A percentile compares a stretch with the other conserved stretches of the same genome.
These are phyloP conservation scores for Zoysia japonica DNA, from an alignment of 176 grass and related monocot genomes.

Conservation along the genomic window DNA sequence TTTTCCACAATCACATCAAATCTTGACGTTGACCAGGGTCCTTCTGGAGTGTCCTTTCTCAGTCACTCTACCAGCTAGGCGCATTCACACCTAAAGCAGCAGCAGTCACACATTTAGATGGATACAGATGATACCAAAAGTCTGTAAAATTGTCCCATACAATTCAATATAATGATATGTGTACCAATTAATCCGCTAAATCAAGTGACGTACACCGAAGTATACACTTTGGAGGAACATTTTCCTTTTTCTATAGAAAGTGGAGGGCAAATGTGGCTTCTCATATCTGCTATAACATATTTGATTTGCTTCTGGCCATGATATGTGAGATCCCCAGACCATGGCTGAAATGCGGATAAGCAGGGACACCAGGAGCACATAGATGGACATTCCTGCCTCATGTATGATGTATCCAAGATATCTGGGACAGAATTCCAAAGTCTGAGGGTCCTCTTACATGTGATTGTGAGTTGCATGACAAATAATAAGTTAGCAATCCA, in stretches of 20 bases:
- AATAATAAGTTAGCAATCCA: not conserved
- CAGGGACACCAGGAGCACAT: conserved; percentile 52
- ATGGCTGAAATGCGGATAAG: conserved; percentile 49
- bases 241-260: not conserved
- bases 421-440: conserved; percentile 42
- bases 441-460: conserved; percentile 23
- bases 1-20: not conserved
- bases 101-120: conserved; percentile 2
- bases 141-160: not conserved
- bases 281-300: conserved; percentile 37
- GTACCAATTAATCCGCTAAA: conserved; percentile 8
- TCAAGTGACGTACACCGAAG: conserved; percentile 1
- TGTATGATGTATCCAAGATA: conserved; percentile 54
- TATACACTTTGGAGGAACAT: not conserved
- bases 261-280: not conserved
- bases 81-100: conserved; percentile 21
- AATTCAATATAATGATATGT: not conserved
- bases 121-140: conserved; percentile 8
- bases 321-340: conserved; percentile 50
- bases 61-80: not conserved
- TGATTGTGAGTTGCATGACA: conserved; percentile 37
- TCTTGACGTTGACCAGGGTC: not conserved
- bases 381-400: conserved; percentile 50
- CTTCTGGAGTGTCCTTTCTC: conserved; percentile 15
- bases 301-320: conserved; percentile 49